Evolutionary conservation across 1,284 basidiomycete genomes (phyloP), one percentile per base, ranked within the genome.

Genomic region (Anthracocystis setariae): DNA sequence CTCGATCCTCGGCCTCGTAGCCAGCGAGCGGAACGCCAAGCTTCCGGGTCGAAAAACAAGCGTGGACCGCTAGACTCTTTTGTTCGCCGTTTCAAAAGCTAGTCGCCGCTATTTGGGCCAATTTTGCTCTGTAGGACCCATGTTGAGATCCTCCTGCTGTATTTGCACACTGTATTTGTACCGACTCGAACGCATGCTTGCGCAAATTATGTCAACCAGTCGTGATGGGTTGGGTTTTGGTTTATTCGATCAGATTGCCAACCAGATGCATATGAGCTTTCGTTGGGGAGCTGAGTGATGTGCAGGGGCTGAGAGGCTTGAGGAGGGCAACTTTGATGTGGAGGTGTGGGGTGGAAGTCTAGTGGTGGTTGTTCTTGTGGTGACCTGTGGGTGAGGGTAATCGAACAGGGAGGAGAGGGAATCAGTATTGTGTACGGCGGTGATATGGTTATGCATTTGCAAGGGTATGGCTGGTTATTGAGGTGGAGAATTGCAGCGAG

Each of bases 281-380:
- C 25, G 25, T 32, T 43, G 13, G n/a, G 21, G 17, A 8, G 35
- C 17, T 8, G 9, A 33, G 29, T 15, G n/a, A 10, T 21, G n/a
- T 29, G 47, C 20, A 38, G 12, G 29, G n/a, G 42, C 18, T 37
- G 46, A n/a, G 17, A 12, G 27, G 7, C 8, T 5, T 33, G 20
- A 20, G 38, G 3, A 45, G n/a, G 40, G 8, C 20, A 18, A 29
- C 24, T 44, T 18, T 21, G 21, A 23, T 12, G 10, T 23, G 40
- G 15, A 3, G 21, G 21, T 12, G 10, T 23, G 40, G 15, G 5
- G 8, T 3, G 20, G 21, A 15, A 8, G 39, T 42, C 38, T 73
- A 73, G 65, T 73, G 70, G 70, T 73, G 70, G 70, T 73, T 73
- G 65, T 73, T 73, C 70, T 73, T 73, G 70, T 73, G 70, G 70